A percentile compares a stretch with the other conserved stretches of the same genome.
These are phyloP conservation scores for Alternaria brassicae DNA, from an alignment of 2,329 filamentous ascomycete species.

Conservation along the genomic window DNA sequence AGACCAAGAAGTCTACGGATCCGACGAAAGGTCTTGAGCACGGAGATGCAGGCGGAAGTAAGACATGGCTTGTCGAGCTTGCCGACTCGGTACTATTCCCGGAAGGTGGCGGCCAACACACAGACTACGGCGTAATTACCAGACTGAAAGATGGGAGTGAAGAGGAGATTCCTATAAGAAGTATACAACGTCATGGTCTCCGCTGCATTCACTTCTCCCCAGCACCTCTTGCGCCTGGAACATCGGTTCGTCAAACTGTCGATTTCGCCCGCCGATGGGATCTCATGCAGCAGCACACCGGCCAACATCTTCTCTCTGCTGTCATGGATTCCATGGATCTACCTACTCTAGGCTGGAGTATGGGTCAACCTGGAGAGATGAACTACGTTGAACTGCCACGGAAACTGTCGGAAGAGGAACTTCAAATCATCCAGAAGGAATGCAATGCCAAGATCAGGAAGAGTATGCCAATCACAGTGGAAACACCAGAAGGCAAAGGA, in stretches of 20 bases:
- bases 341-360: conserved; percentile 41
- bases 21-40: conserved; percentile 26
- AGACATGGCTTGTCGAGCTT: conserved; percentile 41
- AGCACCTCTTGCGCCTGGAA: conserved; percentile 84
- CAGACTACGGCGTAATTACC: conserved; percentile 40
- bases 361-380: conserved; percentile 44
- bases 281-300: conserved; percentile 48
- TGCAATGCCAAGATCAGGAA: conserved; percentile 40
- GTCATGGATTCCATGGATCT: conserved; percentile 43
- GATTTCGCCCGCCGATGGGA: conserved; percentile 43
- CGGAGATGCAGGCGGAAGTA: conserved; percentile 13
- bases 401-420: conserved; percentile 37
- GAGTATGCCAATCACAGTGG: conserved; percentile 39
- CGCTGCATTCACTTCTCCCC: conserved; percentile 76
- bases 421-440: conserved; percentile 33
- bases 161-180: conserved; percentile 37
- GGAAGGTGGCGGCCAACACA: conserved; percentile 45
- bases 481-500: conserved; percentile 37
- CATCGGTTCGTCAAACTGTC: conserved; percentile 36
- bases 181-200: conserved; percentile 59
- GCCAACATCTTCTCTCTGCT: conserved; percentile 45
- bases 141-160: conserved; percentile 21
- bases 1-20: conserved; percentile 37
- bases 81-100: conserved; percentile 45
- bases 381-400: conserved; percentile 44